Percentiles rank a stretch among this genome's conserved stretches.
Conservation (phyloP, 2,329 filamentous ascomycete species). For the Mycogone perniciosa region DNA sequence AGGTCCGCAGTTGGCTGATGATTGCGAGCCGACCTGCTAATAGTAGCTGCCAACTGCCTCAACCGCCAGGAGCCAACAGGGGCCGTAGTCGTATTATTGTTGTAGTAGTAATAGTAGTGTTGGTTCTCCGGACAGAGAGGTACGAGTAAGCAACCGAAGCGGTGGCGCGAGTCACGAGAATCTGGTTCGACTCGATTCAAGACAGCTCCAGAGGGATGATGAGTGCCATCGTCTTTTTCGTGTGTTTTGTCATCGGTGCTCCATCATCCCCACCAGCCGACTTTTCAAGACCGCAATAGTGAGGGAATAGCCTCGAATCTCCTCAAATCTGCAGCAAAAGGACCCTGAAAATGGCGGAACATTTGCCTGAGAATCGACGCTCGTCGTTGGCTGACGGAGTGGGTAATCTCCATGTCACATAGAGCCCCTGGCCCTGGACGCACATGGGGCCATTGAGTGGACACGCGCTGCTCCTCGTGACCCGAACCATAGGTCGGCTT, state of each 20-base stretch:
- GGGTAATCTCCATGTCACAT: not conserved
- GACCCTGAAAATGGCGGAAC: conserved; percentile 7
- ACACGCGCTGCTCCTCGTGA: conserved; percentile 10
- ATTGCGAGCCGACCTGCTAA: no score
- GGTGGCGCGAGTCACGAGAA: not conserved
- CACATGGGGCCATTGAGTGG: conserved; percentile 12
- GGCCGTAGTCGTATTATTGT: no score
- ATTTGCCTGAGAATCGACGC: not conserved
- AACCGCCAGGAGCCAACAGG: no score
- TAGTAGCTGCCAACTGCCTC: no score
- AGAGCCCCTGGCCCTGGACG: conserved; percentile 4
- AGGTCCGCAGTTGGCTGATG: no score
- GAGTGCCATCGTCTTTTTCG: not conserved
- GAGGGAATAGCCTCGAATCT: no score
- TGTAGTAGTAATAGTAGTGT: not conserved
- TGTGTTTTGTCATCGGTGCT: no score
- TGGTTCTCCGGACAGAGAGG: not conserved
- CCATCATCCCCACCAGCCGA: no score
- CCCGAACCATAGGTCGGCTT: not conserved
- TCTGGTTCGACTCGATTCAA: not conserved
- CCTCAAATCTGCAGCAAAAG: not conserved
- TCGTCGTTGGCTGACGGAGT: no score
- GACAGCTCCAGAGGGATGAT: not conserved
- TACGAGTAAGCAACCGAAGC: not conserved
- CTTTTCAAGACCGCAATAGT: no score